Evolutionary conservation across 371 early-diverging fungal genomes (phyloP).

Genomic region (Mucor circinelloides): DNA sequence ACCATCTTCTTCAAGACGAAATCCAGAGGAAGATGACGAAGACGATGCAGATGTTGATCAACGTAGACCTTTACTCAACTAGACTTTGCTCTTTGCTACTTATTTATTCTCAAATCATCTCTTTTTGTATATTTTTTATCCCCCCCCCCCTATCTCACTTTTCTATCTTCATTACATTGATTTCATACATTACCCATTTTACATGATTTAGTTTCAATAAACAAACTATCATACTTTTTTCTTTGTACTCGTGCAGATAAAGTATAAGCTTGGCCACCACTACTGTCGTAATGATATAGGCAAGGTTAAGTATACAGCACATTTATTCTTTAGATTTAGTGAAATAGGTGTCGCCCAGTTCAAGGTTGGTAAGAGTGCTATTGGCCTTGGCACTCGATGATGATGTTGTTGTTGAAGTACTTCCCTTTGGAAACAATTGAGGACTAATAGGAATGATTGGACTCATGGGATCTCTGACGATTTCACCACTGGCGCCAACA

Average conservation of each 20-base stretch:
- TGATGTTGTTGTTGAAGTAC: conserved; percentile 5
- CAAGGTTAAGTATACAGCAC: no score
- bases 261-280: no score
- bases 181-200: neutral
- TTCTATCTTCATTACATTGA: neutral
- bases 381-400: neutral
- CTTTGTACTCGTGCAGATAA: no score
- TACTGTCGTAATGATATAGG: no score
- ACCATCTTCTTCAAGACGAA: neutral
- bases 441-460: conserved; percentile 54
- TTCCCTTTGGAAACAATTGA: conserved; percentile 35
- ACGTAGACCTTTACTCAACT: conserved; percentile 5
- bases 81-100: neutral
- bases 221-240: no score
- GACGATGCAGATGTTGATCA: neutral
- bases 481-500: conserved; percentile 53
- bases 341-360: conserved; percentile 11
- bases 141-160: neutral
- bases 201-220: neutral
- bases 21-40: neutral
- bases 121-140: neutral
- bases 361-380: conserved; percentile 6
- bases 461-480: conserved; percentile 48
- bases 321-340: no score
- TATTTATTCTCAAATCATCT: neutral